Base-by-base conservation (phyloP, 805 yeast species). In the Metschnikowia kofuensis region DNA sequence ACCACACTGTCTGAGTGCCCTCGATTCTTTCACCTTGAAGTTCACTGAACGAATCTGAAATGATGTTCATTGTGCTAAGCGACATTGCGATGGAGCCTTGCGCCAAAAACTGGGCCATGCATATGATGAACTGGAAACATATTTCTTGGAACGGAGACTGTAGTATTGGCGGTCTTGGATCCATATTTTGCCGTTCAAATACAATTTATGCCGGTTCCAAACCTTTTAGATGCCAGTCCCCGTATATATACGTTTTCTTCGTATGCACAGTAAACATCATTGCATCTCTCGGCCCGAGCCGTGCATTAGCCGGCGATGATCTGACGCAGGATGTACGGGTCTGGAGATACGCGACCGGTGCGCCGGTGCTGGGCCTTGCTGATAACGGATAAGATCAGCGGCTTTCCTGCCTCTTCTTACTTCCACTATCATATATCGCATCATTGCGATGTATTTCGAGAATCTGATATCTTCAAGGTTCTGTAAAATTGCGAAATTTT, bases 1-100 rank as follows among this genome's bases (percentile, higher is more conserved):
- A 80, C 94, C 95, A 54, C 26, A 53, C 45, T 30, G 50, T 51
- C 29, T 49, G 46, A 13, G 53, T 44, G 30, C 37, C 21, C 7
- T 44, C 49, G 38, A 52, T 38, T 5, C 16, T 21, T 8, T 46
- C 28, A 14, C 49, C 45, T 14, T 45, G 44, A 14, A 47, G 29
- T n/a, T 30, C 44, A 5, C 58, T 51, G 44, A 68, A 68, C 7
- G 69, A 60, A 14, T 62, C 60, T 15, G 65, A 44, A 7, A 70
- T 60, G 12, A 67, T 61, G 47, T 69, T 69, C 75, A 70, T 69
- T 10, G 70, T 65, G 39, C 69, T 62, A 34, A 71, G 59, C 6
- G 70, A 61, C 72, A 70, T 67, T 40, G 74, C 63, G 21, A 70
- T 63, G 38, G 72, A 65, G 14, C 64, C 74, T 52, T 71, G 76